Percentiles rank a stretch among this genome's conserved stretches.
phyloP scores from a whole-genome alignment of 2,329 filamentous ascomycete genomes.

The Drechslerella stenobrocha region DNA sequence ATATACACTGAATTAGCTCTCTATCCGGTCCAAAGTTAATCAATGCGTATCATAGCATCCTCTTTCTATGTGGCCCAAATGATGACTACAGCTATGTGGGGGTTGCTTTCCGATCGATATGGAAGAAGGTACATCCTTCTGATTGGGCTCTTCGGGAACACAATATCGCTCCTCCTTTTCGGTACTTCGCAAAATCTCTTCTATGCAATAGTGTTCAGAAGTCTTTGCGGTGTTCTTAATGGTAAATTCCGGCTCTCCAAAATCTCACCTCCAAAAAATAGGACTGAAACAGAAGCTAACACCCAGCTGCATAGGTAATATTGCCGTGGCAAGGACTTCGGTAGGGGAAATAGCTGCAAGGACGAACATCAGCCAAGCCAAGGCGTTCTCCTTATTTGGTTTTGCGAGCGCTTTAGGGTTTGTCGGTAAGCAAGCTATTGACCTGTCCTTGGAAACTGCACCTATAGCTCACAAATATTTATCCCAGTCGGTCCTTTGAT shows the following conservation, averaged over 20 bases:
- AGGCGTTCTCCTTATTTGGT: constrained; percentile 20
- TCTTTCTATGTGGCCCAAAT: constrained; percentile 24
- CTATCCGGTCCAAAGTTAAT: not conserved
- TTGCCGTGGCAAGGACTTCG: constrained; percentile 25
- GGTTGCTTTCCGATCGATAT: constrained; percentile 15
- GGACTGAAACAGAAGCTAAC: not conserved
- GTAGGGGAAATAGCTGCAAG: constrained; percentile 15
- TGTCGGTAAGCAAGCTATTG: constrained; percentile 9
- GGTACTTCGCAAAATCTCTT: constrained; percentile 18
- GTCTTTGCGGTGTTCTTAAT: constrained; percentile 20
- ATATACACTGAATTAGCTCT: not conserved
- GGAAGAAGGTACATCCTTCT: constrained; percentile 18
- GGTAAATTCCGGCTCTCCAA: not conserved
- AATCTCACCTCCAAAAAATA: not conserved
- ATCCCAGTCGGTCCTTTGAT: constrained; percentile 21
- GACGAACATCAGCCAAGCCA: constrained; percentile 12
- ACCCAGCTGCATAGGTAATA: constrained; percentile 11
- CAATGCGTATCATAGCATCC: constrained; percentile 7
- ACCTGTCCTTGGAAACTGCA: not conserved
- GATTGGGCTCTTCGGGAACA: constrained; percentile 19
- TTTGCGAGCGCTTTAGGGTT: constrained; percentile 23
- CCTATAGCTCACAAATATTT: not conserved
- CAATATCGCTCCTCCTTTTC: constrained; percentile 18
- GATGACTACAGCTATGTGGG: constrained; percentile 26
- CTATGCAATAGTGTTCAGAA: constrained; percentile 17